Base-by-base conservation (phyloP, 2,329 filamentous ascomycete species). In the Sclerotinia borealis region DNA sequence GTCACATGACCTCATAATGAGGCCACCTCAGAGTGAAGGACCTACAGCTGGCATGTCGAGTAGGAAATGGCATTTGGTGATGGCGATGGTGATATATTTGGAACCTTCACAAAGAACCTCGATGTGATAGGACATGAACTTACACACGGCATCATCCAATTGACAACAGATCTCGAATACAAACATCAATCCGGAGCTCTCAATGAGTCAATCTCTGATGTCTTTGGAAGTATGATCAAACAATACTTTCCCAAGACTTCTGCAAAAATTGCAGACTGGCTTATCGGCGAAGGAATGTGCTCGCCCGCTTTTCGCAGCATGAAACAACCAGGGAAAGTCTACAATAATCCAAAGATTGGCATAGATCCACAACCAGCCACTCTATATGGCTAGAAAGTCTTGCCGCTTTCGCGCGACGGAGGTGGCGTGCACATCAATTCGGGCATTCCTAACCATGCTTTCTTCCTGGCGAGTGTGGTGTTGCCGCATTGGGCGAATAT, bases 41-140 rank as follows among this genome's bases (percentile, higher is more conserved):
- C 51, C 10, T 36, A n/a, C 31, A 22, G 11, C 19, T n/a, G 22
- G 13, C 19, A 41, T 17, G 9, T n/a, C 59, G 6, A 84, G 84
- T 71, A 83, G 68, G 48, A 50, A 50, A 83, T 85, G 79, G 80
- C 84, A 5, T 85, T 82, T 67, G 83, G 83, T 3, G 82, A 85
- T 59, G 82, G 83, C 8, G 62, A 64, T 34, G 78, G 80, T 64
- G 76, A 78, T 41, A 81, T 82, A 52, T 74, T 84, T 59, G 48
- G 48, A 22, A 31, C 48, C 72, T 84, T 85, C 70, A 80, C 80
- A 2, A 77, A 77, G 34, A 79, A 76, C 63, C 74, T 84, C 36
- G 83, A 85, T 66, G 81, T 85, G 60, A 83, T 85, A 63, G 83
- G 80, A 3, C 82, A 85, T 66, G 83, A 85, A 67, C 73, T 85